These are phyloP conservation scores for Thalassiosira ordinaria DNA, from an alignment of 352 stramenopile genomes.

Conservation along the genomic window DNA sequence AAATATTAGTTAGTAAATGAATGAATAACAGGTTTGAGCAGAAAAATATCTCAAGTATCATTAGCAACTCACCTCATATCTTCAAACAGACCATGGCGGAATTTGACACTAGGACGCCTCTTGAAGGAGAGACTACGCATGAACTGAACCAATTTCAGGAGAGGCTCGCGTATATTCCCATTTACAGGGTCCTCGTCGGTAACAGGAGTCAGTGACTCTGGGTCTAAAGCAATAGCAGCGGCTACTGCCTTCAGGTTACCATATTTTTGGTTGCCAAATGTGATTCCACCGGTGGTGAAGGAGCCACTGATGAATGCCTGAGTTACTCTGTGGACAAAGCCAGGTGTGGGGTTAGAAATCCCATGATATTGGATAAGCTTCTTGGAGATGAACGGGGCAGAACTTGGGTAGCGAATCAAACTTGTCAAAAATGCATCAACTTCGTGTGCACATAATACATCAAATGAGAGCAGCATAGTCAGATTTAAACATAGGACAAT, in stretches of 20 bases:
- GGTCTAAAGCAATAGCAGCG: conserved; percentile 76
- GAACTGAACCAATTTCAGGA: conserved; percentile 71
- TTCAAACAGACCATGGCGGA: conserved; percentile 32
- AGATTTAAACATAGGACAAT: no score
- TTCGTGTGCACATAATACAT: neutral
- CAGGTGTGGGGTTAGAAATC: conserved; percentile 75
- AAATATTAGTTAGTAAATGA: no score
- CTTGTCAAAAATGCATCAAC: conserved; percentile 78
- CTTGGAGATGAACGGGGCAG: conserved; percentile 68
- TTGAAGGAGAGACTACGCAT: conserved; percentile 57
- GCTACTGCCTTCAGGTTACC: conserved; percentile 72
- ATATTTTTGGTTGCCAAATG: conserved; percentile 66
- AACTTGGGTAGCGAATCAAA: conserved; percentile 70
- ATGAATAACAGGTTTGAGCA: no score
- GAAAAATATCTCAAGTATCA: no score
- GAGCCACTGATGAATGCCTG: conserved; percentile 64
- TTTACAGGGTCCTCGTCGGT: conserved; percentile 67
- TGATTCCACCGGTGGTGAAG: conserved; percentile 48
- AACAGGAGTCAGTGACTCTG: conserved; percentile 61
- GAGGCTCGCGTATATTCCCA: conserved; percentile 70
- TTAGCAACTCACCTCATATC: conserved; percentile 20
- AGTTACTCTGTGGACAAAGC: conserved; percentile 69
- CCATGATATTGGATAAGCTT: conserved; percentile 73
- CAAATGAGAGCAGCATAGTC: neutral
- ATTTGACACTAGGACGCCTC: conserved; percentile 34